Percentiles rank a stretch among this genome's conserved stretches.
Conservation (phyloP, 306 rosid genomes). For the Quercus robur region DNA sequence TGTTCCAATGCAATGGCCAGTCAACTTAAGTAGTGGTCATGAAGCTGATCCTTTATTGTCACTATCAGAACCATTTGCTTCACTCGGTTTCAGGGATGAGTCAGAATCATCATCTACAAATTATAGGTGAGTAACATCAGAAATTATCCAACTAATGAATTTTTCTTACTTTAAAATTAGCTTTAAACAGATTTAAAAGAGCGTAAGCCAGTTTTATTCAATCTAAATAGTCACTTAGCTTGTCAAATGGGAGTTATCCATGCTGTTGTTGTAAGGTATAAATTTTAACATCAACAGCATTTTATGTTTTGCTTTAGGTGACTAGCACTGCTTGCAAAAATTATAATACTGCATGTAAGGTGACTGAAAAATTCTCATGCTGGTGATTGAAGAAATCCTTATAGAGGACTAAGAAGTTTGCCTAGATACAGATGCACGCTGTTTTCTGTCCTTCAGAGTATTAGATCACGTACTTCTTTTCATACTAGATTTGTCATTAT, state of each 20-base stretch:
- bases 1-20: slow-evolving; percentile 41
- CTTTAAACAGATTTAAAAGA: background rate
- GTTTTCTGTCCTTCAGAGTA: background rate
- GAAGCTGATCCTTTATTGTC: background rate
- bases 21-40: background rate
- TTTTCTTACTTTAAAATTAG: background rate
- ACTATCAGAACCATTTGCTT: slow-evolving; percentile 13
- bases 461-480: background rate
- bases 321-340: too few species aligned
- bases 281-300: background rate
- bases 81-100: slow-evolving; percentile 9
- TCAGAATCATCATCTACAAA: slow-evolving; percentile 1
- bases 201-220: background rate
- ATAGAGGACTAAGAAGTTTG: background rate
- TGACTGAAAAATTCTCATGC: too few species aligned
- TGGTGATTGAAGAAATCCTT: too few species aligned
- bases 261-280: background rate
- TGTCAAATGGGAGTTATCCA: background rate
- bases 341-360: too few species aligned
- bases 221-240: background rate
- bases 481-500: background rate
- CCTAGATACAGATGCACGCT: background rate
- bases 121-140: slow-evolving; percentile 14
- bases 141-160: background rate
- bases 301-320: too few species aligned